Base-by-base conservation (phyloP, 192 early-diverging fungal species). In the Dimargaris verticillata region DNA sequence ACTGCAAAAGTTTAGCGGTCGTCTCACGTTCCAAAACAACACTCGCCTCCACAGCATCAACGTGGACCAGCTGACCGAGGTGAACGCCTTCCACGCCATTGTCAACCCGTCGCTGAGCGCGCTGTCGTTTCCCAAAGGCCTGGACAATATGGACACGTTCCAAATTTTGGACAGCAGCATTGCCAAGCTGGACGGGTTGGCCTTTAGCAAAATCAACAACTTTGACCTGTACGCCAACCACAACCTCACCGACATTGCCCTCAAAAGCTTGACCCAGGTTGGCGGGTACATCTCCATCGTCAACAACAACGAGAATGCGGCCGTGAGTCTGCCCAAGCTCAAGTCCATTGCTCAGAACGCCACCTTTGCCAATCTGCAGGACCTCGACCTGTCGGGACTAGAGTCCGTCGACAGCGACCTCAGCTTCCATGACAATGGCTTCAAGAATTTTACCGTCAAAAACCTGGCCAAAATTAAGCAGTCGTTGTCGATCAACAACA, bases 191-290 rank as follows among this genome's bases (percentile, higher is more conserved):
- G 70, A 70, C 10, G 67, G 65, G 62, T 71, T 71, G 55, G 54
- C 51, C 51, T 68, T 70, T 0, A 63, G 61, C 25, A 69, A 69
- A 44, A 68, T 68, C 0, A 61, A 42, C 24, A 77, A 78, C 61
- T 62, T 82, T 24, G 80, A 77, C 49, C 60, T 79, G n/a, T 70
- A 73, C 61, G 77, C 74, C 62, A 80, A 80, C 75, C 71, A 64
- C 44, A 71, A 74, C 64, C 70, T 81, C 17, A 67, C 44, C 26
- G 24, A 41, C n/a, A 76, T 81, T 45, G 72, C 75, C 60, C 75
- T 81, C 67, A 70, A 65, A 45, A 53, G 62, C 5, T 66, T 81
- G 44, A 68, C 64, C 47, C 15, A 72, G 50, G 68, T 75, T 49
- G 60, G 61, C 42, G 80, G 80, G 11, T 74, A 67, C 48, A 63